Evolutionary conservation across 495 filamentous ascomycete species (phyloP).

Genomic region (Aspergillus sparsus): DNA sequence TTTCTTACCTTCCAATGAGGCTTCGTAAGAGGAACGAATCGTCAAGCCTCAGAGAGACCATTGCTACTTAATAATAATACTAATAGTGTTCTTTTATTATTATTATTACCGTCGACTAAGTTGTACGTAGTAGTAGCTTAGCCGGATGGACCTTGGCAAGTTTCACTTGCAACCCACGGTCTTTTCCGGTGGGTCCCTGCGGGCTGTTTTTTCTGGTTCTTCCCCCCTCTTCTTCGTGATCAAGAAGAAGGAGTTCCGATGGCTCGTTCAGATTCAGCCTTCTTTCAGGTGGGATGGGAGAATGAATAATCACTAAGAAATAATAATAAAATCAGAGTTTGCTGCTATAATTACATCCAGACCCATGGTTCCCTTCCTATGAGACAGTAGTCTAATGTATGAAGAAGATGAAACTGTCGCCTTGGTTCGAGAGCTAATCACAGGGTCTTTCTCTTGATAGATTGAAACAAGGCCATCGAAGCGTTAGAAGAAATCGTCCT

Average conservation of each 20-base stretch:
- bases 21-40: neutral
- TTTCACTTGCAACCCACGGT: constrained; percentile 17
- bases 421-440: neutral
- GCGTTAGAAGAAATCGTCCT: neutral
- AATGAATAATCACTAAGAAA: too few relatives aligned
- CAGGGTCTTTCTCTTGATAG: neutral
- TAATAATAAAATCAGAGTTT: neutral
- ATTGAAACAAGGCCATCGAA: neutral
- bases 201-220: neutral
- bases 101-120: constrained; percentile 5
- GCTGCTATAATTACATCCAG: constrained; percentile 3
- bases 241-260: neutral
- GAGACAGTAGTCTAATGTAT: too few relatives aligned
- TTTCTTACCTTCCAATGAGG: neutral
- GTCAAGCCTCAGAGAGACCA: neutral
- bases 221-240: neutral
- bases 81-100: neutral
- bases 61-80: neutral
- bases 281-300: neutral
- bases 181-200: neutral
- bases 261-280: neutral
- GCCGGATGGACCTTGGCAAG: constrained; percentile 13
- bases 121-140: neutral
- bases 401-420: too few relatives aligned
- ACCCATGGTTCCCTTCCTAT: neutral